These are phyloP conservation scores for Hypoxylon sp. DNA, from an alignment of 2,329 filamentous ascomycete species.

Conservation along the genomic window DNA sequence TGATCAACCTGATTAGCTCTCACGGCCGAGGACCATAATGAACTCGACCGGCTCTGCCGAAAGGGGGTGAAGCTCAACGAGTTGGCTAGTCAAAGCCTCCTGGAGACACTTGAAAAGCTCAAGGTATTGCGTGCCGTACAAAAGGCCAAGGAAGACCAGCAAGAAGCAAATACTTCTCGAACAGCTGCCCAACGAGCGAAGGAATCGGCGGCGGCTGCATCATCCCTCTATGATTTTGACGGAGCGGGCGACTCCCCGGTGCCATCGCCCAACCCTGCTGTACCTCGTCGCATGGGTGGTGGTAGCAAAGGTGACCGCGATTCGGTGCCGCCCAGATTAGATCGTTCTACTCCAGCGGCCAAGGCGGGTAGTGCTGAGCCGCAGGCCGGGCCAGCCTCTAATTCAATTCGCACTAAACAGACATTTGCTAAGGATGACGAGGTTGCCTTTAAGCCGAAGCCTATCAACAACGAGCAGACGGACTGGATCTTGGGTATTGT, in stretches of 20 bases:
- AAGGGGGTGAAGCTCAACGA: conserved; percentile 56
- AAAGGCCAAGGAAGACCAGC: conserved; percentile 59
- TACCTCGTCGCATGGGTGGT: conserved; percentile 57
- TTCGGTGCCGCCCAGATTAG: conserved; percentile 69
- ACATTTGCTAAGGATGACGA: conserved; percentile 74
- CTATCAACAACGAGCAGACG: conserved; percentile 62
- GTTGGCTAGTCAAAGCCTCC: conserved; percentile 49
- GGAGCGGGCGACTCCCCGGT: conserved; percentile 61
- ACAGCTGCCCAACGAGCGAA: conserved; percentile 50
- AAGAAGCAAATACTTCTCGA: conserved; percentile 51
- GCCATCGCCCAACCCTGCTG: conserved; percentile 58
- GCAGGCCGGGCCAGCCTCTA: conserved; percentile 57
- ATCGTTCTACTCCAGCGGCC: conserved; percentile 56
- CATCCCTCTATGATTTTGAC: conserved; percentile 62
- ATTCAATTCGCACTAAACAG: conserved; percentile 66
- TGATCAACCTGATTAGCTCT: conserved; percentile 50
- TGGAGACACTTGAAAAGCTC: conserved; percentile 57
- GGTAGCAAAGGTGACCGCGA: conserved; percentile 61
- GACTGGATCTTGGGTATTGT: conserved; percentile 86
- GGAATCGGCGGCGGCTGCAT: conserved; percentile 47
- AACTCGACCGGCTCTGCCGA: conserved; percentile 54
- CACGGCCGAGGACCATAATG: conserved; percentile 53
- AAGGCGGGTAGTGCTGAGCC: conserved; percentile 66
- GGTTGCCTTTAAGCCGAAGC: conserved; percentile 76
- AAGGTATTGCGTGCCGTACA: conserved; percentile 59